Percentiles rank a stretch among this genome's conserved stretches.
phyloP scores from a whole-genome alignment of 1,284 basidiomycete species.

The Apiotrichum mycotoxinovorans region DNA sequence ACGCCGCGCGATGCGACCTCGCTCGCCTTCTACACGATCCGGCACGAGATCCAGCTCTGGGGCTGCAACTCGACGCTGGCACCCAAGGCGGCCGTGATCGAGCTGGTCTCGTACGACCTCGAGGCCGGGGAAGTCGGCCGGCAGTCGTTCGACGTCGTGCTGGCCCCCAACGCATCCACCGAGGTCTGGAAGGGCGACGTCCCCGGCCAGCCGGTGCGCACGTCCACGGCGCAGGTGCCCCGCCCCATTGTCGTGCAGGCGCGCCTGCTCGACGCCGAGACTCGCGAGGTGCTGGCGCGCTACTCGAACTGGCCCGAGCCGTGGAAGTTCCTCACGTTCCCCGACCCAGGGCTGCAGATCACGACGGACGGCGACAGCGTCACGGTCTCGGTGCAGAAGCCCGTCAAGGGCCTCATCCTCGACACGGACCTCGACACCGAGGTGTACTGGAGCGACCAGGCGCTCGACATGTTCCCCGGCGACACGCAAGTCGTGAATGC shows the following conservation, averaged over 20 bases:
- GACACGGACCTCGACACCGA: slow-evolving; percentile 61
- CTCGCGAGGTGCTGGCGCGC: slow-evolving; percentile 60
- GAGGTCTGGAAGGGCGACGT: slow-evolving; percentile 69
- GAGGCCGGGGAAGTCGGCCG: slow-evolving; percentile 52
- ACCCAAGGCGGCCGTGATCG: slow-evolving; percentile 60
- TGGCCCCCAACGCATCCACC: slow-evolving; percentile 73
- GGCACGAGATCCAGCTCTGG: slow-evolving; percentile 65
- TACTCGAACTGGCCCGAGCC: slow-evolving; percentile 75
- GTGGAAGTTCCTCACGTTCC: slow-evolving; percentile 83
- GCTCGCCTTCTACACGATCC: slow-evolving; percentile 64
- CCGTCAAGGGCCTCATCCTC: slow-evolving; percentile 79
- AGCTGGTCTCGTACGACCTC: slow-evolving; percentile 66
- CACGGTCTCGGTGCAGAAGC: slow-evolving; percentile 60
- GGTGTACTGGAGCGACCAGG: slow-evolving; percentile 73
- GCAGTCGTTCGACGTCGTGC: slow-evolving; percentile 56
- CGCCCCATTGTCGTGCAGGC: slow-evolving; percentile 71
- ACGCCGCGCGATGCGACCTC: slow-evolving; percentile 59
- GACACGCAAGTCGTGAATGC: slow-evolving; percentile 67
- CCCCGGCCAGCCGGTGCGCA: slow-evolving; percentile 64
- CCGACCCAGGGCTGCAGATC: slow-evolving; percentile 60
- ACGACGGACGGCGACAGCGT: slow-evolving; percentile 61
- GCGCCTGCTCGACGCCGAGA: slow-evolving; percentile 55
- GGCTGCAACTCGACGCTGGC: slow-evolving; percentile 69
- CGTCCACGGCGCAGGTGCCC: slow-evolving; percentile 62
- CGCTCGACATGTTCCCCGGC: slow-evolving; percentile 76